Percentiles rank a stretch among this genome's conserved stretches.
These are phyloP conservation scores for Dissoconium aciculare DNA, from an alignment of 2,329 filamentous ascomycete species.

Conservation along the genomic window DNA sequence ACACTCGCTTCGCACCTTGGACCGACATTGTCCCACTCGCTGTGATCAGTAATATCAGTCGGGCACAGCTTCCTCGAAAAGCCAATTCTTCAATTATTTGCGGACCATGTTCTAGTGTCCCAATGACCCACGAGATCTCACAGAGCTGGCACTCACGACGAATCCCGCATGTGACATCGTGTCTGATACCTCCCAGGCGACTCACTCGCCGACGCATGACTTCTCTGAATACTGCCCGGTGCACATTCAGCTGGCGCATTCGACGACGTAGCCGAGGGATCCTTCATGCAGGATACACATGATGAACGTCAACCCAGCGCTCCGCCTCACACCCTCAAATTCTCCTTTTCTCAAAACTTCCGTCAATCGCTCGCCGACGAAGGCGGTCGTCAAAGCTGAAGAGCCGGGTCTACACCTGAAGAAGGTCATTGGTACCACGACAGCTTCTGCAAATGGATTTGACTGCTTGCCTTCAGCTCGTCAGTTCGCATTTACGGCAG, in stretches of 20 bases:
- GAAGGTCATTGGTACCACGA: constrained; percentile 83
- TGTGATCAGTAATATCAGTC: too few species aligned
- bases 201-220: constrained; percentile 1
- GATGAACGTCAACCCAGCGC: constrained; percentile 27
- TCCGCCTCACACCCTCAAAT: constrained; percentile 52
- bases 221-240: not conserved
- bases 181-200: too few species aligned
- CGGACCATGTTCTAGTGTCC: too few species aligned
- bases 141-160: constrained; percentile 9
- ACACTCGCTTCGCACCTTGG: too few species aligned
- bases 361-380: constrained; percentile 48
- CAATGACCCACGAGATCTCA: not conserved
- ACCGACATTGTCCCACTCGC: too few species aligned
- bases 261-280: constrained; percentile 14
- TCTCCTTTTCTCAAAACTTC: constrained; percentile 50
- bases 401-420: constrained; percentile 51
- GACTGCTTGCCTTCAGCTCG: constrained; percentile 56
- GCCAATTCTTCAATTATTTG: too few species aligned
- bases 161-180: constrained; percentile 6
- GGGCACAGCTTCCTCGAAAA: too few species aligned
- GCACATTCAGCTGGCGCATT: constrained; percentile 6
- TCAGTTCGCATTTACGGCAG: constrained; percentile 78
- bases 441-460: constrained; percentile 69
- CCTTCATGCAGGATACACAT: constrained; percentile 13
- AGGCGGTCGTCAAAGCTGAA: constrained; percentile 27